Conservation (phyloP, 306 rosid genomes). For the Ormosia emarginata region DNA sequence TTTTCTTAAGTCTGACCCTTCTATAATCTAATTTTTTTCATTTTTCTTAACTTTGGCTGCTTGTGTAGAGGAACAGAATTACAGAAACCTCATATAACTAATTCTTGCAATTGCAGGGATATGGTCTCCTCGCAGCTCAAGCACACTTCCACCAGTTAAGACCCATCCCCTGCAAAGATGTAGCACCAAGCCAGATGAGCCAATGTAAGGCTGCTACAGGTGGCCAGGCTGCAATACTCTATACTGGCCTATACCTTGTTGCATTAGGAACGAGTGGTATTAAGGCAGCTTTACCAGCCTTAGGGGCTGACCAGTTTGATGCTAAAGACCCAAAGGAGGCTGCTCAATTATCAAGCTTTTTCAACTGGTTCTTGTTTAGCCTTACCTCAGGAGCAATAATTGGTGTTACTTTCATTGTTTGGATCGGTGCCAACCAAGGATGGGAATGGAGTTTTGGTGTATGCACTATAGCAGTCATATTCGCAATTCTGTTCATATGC, state of each 20-base stretch:
- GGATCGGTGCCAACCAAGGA: slow-evolving; percentile 62
- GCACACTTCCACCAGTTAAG: slow-evolving; percentile 52
- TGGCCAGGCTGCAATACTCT: slow-evolving; percentile 55
- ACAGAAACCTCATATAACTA: neutral
- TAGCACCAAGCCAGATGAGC: slow-evolving; percentile 21
- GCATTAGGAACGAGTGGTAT: slow-evolving; percentile 76
- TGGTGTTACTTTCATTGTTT: slow-evolving; percentile 63
- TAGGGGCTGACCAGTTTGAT: slow-evolving; percentile 84
- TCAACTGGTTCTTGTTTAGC: slow-evolving; percentile 83
- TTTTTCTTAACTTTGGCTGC: neutral
- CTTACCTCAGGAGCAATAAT: slow-evolving; percentile 59
- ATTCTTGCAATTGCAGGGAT: slow-evolving; percentile 46
- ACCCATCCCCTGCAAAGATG: slow-evolving; percentile 57
- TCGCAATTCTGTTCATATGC: slow-evolving; percentile 30
- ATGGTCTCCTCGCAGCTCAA: slow-evolving; percentile 55
- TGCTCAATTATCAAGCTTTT: slow-evolving; percentile 64
- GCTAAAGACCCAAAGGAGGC: slow-evolving; percentile 63
- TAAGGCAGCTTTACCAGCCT: slow-evolving; percentile 69
- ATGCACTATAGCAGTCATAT: slow-evolving; percentile 39
- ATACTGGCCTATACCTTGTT: slow-evolving; percentile 60
- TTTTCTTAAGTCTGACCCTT: neutral
- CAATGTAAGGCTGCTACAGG: slow-evolving; percentile 43
- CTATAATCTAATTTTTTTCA: neutral
- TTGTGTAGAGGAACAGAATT: neutral
- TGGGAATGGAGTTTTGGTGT: slow-evolving; percentile 68